Base-by-base conservation (phyloP, 345 rosid genomes). In the Draba incana region DNA sequence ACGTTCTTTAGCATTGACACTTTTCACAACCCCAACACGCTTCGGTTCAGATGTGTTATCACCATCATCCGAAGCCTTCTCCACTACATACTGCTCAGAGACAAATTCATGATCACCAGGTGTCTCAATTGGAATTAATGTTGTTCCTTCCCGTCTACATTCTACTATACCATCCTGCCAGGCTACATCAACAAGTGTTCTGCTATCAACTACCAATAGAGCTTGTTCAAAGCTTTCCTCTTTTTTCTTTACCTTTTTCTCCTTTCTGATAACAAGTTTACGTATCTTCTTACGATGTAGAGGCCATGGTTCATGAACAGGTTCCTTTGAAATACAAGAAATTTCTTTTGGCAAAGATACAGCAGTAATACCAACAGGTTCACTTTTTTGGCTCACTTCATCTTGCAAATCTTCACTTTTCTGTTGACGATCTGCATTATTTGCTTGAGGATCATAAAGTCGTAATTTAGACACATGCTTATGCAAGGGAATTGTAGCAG, bases 41-140 rank as follows among this genome's bases (percentile, higher is more conserved):
- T 79, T 86, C 63, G 85, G 76, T 80, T 88, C 96, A 77, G 70
- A 74, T 70, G 74, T 50, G 66, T 76, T 77, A 78, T 86, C 93
- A 73, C 54, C 84, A 57, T 86, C 93, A 84, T 88, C 93, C 10
- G 87, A 75, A 16, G 85, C 83, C 75, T 89, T 92, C 82, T 95
- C 98, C 75, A 93, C 91, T 69, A 90, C 98, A 80, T 90, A 88
- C 68, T 93, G 88, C 75, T 90, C 98, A 8, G 96, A 69, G 63
- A 88, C 85, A 81, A 92, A 95, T 82, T 95, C 99, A 63, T 92
- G 98, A 83, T 95, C 98, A 75, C 98, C 98, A 53, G 97, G 99
- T 57, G 85, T 95, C 79, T 92, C 98, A 69, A 95, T 83, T 56
- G 99, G 97, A 80, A 89, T 83, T 84, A 92, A 71, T 42, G 74